A percentile compares a stretch with the other conserved stretches of the same genome.
Conservation (phyloP, 768 basidiomycete species). For the Brasilioporus rufonigricans region DNA sequence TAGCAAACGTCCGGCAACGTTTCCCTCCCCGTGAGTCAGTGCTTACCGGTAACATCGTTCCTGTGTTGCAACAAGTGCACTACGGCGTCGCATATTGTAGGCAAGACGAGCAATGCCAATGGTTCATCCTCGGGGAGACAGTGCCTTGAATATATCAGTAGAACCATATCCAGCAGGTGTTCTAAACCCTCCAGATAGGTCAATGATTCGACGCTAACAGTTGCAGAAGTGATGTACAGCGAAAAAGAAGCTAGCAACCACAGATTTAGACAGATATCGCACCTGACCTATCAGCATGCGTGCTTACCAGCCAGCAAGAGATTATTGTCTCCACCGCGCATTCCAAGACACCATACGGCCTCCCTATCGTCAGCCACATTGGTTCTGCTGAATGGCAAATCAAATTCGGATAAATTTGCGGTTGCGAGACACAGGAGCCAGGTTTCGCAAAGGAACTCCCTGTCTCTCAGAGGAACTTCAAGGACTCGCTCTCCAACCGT, state of each 20-base stretch:
- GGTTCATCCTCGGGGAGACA: slow-evolving; percentile 48
- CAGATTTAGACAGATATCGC: neutral
- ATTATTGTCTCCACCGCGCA: slow-evolving; percentile 26
- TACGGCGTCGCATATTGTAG: slow-evolving; percentile 51
- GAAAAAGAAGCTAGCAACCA: slow-evolving; percentile 44
- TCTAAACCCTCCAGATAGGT: slow-evolving; percentile 42
- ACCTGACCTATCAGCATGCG: neutral
- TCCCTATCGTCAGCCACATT: slow-evolving; percentile 29
- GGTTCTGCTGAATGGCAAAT: slow-evolving; percentile 5
- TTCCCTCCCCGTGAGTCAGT: neutral
- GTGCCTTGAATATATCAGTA: slow-evolving; percentile 46
- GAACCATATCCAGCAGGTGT: slow-evolving; percentile 47
- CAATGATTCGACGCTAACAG: slow-evolving; percentile 33
- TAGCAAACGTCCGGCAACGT: slow-evolving; percentile 1
- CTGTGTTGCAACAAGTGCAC: slow-evolving; percentile 33
- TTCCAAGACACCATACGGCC: slow-evolving; percentile 37
- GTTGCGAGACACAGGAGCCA: slow-evolving; percentile 37
- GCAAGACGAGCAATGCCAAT: slow-evolving; percentile 48
- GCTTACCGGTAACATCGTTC: slow-evolving; percentile 29
- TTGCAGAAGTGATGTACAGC: slow-evolving; percentile 36
- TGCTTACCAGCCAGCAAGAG: slow-evolving; percentile 44
- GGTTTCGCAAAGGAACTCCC: slow-evolving; percentile 32
- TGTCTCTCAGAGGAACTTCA: slow-evolving; percentile 1
- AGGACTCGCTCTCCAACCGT: slow-evolving; percentile 15
- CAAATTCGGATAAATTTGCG: slow-evolving; percentile 12